Evolutionary conservation across 768 basidiomycete species (phyloP).

Genomic region (Xerocomus spinulosus): DNA sequence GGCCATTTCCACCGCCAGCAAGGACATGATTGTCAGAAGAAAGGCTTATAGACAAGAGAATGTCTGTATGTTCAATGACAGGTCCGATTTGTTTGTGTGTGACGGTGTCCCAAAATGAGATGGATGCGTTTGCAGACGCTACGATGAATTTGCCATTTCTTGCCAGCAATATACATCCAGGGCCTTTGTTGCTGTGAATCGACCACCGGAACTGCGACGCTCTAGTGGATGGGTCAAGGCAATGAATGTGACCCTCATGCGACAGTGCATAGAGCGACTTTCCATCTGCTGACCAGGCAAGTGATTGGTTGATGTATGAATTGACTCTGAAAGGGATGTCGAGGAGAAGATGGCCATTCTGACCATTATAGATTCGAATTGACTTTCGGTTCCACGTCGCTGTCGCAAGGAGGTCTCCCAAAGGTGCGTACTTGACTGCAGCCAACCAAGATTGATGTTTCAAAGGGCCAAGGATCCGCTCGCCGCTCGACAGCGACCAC

Average conservation of each 20-base stretch:
- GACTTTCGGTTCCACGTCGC: not conserved
- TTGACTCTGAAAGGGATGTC: not conserved
- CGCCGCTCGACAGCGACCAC: not conserved
- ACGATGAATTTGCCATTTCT: too few relatives aligned
- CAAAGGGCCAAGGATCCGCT: not conserved
- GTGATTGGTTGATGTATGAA: not conserved
- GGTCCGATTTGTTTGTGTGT: too few relatives aligned
- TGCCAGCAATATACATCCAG: not conserved
- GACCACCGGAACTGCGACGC: not conserved
- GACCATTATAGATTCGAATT: not conserved
- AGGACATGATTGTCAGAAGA: too few relatives aligned
- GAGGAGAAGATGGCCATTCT: not conserved
- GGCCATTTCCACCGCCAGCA: too few relatives aligned
- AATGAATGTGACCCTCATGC: not conserved
- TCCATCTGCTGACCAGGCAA: conserved; percentile 2
- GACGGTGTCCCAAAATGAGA: too few relatives aligned
- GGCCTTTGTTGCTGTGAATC: not conserved
- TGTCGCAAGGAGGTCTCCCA: not conserved
- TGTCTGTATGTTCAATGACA: too few relatives aligned
- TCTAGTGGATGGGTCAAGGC: not conserved
- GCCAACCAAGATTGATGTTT: not conserved
- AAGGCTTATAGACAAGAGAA: too few relatives aligned
- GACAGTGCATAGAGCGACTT: not conserved
- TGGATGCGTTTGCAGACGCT: too few relatives aligned
- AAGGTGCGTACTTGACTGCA: not conserved